These are phyloP conservation scores for Tylopilus cervinicoccineus DNA, from an alignment of 768 basidiomycete genomes.

Conservation along the genomic window DNA sequence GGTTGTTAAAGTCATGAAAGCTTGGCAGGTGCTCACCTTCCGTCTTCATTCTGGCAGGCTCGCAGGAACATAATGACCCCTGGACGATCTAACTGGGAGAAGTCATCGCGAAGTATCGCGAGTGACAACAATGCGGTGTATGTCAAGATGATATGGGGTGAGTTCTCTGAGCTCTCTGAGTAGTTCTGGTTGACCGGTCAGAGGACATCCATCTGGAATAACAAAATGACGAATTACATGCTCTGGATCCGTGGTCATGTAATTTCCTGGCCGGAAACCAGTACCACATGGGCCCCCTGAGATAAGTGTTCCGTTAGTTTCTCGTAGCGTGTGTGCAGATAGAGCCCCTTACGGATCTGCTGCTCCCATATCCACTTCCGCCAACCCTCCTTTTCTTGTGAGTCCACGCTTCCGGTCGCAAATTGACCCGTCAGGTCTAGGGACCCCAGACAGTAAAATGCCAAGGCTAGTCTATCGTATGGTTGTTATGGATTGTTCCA, in stretches of 20 bases:
- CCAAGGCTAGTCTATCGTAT: conserved; percentile 65
- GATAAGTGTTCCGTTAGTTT: not conserved
- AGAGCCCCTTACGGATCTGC: conserved; percentile 51
- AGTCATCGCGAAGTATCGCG: conserved; percentile 83
- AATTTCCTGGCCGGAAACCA: conserved; percentile 74
- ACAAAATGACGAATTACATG: conserved; percentile 8
- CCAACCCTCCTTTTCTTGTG: conserved; percentile 60
- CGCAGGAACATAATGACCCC: conserved; percentile 67
- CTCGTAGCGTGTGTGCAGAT: not conserved
- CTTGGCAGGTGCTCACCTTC: conserved; percentile 52
- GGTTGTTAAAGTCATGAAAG: conserved; percentile 11
- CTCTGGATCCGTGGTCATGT: conserved; percentile 46
- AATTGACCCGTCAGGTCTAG: conserved; percentile 70
- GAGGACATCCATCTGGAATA: not conserved
- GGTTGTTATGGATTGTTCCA: conserved; percentile 9
- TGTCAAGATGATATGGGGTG: conserved; percentile 87
- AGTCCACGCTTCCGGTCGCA: conserved; percentile 36
- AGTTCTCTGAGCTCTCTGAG: conserved; percentile 47
- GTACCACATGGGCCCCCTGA: conserved; percentile 56
- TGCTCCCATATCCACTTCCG: conserved; percentile 87
- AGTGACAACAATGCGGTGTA: conserved; percentile 87
- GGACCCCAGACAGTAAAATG: conserved; percentile 84
- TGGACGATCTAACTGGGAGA: conserved; percentile 60
- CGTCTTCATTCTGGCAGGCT: conserved; percentile 73
- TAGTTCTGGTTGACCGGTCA: conserved; percentile 31